Evolutionary conservation across 106 monocot genomes (phyloP), one percentile per base, ranked within the genome.

Genomic region (Dioscorea dumetorum): DNA sequence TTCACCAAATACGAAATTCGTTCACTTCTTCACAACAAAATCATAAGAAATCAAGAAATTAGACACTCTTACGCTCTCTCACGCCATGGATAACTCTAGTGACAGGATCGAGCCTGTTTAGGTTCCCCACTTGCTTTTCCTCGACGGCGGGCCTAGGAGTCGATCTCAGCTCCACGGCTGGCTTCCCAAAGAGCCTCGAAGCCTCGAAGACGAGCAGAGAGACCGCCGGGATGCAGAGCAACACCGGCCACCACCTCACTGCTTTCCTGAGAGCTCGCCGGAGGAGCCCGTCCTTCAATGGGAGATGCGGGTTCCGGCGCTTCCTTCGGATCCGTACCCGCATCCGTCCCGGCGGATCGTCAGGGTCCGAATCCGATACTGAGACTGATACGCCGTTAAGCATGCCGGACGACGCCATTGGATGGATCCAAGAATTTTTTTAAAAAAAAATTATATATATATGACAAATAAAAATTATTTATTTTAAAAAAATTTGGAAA

Each of bases 301-400:
- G 19, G 54, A 19, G 19, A 54, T 14, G 18, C 54, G 54, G 54
- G n/a, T 54, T 87, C 56, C 66, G 82, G 66, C 18, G 15, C 54
- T 54, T 54, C 54, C 13, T 54, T 16, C 87, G 90, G 56, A 69
- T 50, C 1, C 81, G 87, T 48, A 65, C 70, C 56, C 73, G 68
- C 57, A 67, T 62, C 64, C 57, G 70, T 7, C 82, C 82, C n/a
- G 70, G 17, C 50, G 67, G 53, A 3, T 81, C 84, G 58, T 87
- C 82, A 72, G 73, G 64, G 0, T 87, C 91, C 41, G 87, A 87
- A 79, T 91, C 94, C 58, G 85, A 82, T 67, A 91, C 57, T 50
- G 94, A 76, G 72, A 87, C 70, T 60, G 84, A 80, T 76, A 90
- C 70, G 81, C 60, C 76, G 60, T 69, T 71, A 58, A 84, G 57